Conservation (phyloP, 495 filamentous ascomycete genomes). For the Articulospora tetracladia region DNA sequence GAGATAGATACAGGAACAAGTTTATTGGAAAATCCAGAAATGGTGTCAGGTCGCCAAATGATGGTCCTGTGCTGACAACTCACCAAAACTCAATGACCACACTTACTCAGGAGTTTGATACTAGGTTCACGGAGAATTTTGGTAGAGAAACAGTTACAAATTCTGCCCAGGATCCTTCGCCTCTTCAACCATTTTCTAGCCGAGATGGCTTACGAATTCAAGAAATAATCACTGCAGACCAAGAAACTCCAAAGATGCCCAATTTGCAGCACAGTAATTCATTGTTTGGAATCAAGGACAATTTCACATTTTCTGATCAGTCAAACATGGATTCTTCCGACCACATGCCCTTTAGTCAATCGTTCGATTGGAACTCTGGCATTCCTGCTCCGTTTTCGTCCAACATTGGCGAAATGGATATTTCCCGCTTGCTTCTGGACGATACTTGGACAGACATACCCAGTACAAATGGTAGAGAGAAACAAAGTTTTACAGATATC, state of each 20-base stretch:
- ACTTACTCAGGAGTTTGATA: not conserved
- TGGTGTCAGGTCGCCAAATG: not conserved
- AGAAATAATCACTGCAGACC: conserved; percentile 21
- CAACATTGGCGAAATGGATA: conserved; percentile 41
- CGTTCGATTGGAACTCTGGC: conserved; percentile 21
- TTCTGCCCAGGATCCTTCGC: not conserved
- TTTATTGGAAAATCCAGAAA: conserved; percentile 6
- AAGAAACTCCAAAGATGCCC: conserved; percentile 4
- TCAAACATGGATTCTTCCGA: conserved; percentile 16
- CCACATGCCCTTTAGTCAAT: conserved; percentile 19
- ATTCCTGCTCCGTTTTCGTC: conserved; percentile 21
- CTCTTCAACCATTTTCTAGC: conserved; percentile 11
- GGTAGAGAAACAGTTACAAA: not conserved
- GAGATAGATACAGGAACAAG: conserved; percentile 78
- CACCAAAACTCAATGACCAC: not conserved
- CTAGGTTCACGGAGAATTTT: not conserved
- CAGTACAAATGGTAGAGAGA: conserved; percentile 13
- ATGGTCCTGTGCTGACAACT: not conserved
- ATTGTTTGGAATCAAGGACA: conserved; percentile 21
- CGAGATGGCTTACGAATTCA: conserved; percentile 23
- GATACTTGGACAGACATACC: conserved; percentile 31
- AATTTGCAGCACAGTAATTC: conserved; percentile 15
- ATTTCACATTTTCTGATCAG: conserved; percentile 31
- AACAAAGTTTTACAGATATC: conserved; percentile 22
- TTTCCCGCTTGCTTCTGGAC: conserved; percentile 43